Base-by-base conservation (phyloP, 2,329 filamentous ascomycete genomes). In the Lachnellula cervina region DNA sequence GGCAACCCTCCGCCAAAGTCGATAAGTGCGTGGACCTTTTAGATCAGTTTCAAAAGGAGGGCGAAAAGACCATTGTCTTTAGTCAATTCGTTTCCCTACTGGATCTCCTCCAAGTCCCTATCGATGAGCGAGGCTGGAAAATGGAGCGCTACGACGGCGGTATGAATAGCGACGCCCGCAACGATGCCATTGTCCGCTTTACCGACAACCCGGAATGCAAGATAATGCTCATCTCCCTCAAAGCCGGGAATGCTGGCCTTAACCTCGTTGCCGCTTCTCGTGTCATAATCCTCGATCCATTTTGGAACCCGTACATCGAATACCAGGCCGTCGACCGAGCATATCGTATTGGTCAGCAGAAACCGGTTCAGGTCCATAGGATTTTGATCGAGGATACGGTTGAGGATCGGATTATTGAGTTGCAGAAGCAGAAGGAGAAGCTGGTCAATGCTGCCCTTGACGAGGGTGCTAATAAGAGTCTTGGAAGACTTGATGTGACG, bases 281-380 rank as follows among this genome's bases (percentile, higher is more conserved):
- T 60, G 89, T 96, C 62, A 90, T 97, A 70, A 88, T 96, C 61
- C 84, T 96, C 68, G 91, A 96, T 68, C 91, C 91, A 0, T 96
- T 95, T 74, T 96, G 90, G 90, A 97, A 96, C 61, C 92, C 91
- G 0, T 96, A 88, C 68, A 88, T 95, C 49, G 92, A 96, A 73
- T 90, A 91, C 72, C 92, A 97, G 72, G 92, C 92, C 4, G 86
- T 96, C 50, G 92, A 96, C 69, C 87, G 92, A 21, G 89, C 91
- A 2, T 88, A 96, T 71, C 87, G 92, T 9, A 92, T 96, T 63
- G 91, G 91, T 0, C 92, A 97, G 73, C 74, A 78, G 62, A 79
- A 80, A 4, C 75, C 84, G 7, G 92, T 96, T 4, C 80, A 84
- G 54, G 87, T 97, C 1, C 90, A 96, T 69, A 86, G 90, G 4